phyloP scores from a whole-genome alignment of 345 rosid species.

The Rhodamnia rubescens region DNA sequence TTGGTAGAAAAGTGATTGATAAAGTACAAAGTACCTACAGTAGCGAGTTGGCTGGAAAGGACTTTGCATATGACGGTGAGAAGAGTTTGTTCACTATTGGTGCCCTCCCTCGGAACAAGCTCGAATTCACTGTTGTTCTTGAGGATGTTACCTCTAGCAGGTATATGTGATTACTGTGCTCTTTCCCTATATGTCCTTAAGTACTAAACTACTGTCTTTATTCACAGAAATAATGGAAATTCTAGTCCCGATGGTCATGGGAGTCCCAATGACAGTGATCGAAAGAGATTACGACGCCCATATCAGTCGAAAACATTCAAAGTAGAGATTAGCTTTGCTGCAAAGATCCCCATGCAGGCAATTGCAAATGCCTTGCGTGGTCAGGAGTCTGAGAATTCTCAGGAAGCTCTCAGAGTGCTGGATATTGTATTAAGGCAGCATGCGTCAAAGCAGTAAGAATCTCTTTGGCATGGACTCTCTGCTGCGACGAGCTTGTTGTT shows the following conservation, averaged over 20 bases:
- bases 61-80: constrained; percentile 43
- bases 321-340: constrained; percentile 29
- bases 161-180: constrained; percentile 3
- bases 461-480: background rate
- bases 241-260: constrained; percentile 18
- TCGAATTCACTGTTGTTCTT: constrained; percentile 27
- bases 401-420: constrained; percentile 35
- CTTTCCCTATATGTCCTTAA: background rate
- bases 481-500: background rate
- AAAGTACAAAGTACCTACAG: constrained; percentile 23
- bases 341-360: constrained; percentile 37
- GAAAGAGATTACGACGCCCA: constrained; percentile 26
- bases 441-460: constrained; percentile 28
- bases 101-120: constrained; percentile 29
- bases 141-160: constrained; percentile 22
- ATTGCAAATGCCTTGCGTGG: constrained; percentile 28
- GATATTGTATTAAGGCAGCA: constrained; percentile 40
- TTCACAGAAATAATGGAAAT: constrained; percentile 8
- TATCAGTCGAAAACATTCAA: constrained; percentile 23
- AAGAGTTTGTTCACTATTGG: constrained; percentile 39
- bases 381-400: constrained; percentile 31
- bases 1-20: constrained; percentile 33
- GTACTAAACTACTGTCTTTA: background rate
- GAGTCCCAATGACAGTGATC: constrained; percentile 19
- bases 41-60: constrained; percentile 24